Evolutionary conservation across 257 asterid genomes (phyloP).

Genomic region (Cinchona pubescens): DNA sequence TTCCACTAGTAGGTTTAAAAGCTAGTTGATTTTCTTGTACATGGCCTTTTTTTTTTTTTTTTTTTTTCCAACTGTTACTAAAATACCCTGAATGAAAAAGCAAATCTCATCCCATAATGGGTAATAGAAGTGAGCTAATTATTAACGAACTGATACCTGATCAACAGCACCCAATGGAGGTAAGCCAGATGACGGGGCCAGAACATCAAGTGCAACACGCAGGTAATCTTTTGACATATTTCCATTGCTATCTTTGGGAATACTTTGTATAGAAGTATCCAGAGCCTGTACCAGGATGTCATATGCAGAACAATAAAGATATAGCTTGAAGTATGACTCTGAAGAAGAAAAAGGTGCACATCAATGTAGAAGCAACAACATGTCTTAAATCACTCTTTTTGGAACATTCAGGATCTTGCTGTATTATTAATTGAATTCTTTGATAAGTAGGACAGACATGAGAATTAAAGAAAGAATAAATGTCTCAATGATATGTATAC

Average conservation of each 20-base stretch:
- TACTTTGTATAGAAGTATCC: conserved; percentile 47
- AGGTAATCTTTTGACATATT: conserved; percentile 63
- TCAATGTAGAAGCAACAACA: not conserved
- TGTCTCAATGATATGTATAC: not conserved
- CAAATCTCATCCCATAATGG: not conserved
- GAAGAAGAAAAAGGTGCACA: not conserved
- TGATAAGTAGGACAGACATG: not conserved
- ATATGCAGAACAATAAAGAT: not conserved
- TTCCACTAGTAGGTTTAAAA: not conserved
- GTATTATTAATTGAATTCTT: too few relatives aligned
- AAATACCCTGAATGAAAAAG: not conserved
- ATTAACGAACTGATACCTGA: conserved; percentile 38
- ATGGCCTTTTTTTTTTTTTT: too few relatives aligned
- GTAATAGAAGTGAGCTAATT: not conserved
- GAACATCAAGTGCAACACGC: conserved; percentile 59
- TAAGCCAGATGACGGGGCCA: conserved; percentile 77
- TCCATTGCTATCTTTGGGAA: conserved; percentile 64
- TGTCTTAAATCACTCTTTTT: not conserved
- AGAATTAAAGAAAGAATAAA: not conserved
- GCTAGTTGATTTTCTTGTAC: not conserved
- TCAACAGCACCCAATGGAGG: conserved; percentile 84
- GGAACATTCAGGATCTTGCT: not conserved
- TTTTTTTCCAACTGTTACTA: not conserved
- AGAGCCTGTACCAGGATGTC: conserved; percentile 44
- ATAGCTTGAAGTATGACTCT: not conserved